Evolutionary conservation across 495 filamentous ascomycete genomes (phyloP), one percentile per base, ranked within the genome.

Genomic region (Sordaria brevicollis): DNA sequence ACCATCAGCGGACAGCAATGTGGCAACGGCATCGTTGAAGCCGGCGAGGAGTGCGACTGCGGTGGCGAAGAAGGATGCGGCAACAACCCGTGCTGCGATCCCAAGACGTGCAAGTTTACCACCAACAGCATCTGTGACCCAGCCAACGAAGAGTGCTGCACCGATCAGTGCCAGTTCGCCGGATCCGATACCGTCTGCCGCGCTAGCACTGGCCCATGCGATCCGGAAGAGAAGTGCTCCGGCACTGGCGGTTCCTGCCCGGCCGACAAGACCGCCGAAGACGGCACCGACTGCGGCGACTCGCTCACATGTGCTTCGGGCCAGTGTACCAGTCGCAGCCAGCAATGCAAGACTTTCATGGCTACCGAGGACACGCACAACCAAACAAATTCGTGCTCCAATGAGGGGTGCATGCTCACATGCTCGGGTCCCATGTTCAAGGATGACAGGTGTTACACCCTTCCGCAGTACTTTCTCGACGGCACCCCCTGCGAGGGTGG

Each of bases 21-120:
- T 77, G 95, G 95, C 66, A 99, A 99, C 79, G 95, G 95, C 62
- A 98, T 99, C 71, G 96, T 99, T 43, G 95, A 99, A 79, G 79
- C 85, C 10, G 95, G 92, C 71, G 95, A 99, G 79, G 91, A 99
- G 17, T 99, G 95, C 79, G 95, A 99, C 80, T 99, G 95, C 76
- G 96, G 95, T 67, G 95, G 94, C 49, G 77, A 78, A 7, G 80
- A 81, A 35, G 86, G 86, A 49, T 99, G 95, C 78, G 87, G 82
- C 19, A 78, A 83, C 72, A 92, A 99, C 79, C 69, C 74, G 33
- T 99, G 95, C 83, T 99, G 95, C 79, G 85, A 99, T 73, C 79
- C 93, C 3, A 88, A 78, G 6, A 98, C 96, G 13, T 99, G 95
- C 87, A 93, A 91, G 79, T 97, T 96, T 83, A 91, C 85, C 67